Base-by-base conservation (phyloP, 2,329 filamentous ascomycete species). In the Colletotrichum limetticola region DNA sequence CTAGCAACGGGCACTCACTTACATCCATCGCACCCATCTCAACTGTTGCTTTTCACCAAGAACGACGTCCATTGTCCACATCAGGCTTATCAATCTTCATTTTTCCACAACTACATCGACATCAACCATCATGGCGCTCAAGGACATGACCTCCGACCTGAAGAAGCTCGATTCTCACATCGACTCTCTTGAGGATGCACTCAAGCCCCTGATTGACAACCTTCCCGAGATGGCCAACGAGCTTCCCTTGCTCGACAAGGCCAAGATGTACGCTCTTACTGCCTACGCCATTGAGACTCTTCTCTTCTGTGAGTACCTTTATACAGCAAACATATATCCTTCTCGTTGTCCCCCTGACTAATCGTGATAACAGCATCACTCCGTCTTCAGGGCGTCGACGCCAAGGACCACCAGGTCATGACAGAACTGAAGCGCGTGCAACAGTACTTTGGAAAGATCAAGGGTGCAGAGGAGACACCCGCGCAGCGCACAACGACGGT, bases 371-470 rank as follows among this genome's bases (percentile, higher is more conserved):
- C 68, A 92, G 94, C 93, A 65, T 92, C 93, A 74, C 86, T 99
- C 26, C 91, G 92, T 74, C 88, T 98, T 9, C 92, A 95, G 76
- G 95, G 93, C 70, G 88, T 92, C 35, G 90, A 98, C 79, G 92
- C 94, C n/a, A 95, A 93, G 81, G 88, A 93, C 65, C 96, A 98
- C 80, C 89, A 94, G 32, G 91, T 99, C 72, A 97, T 95, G 83
- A 89, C 89, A 72, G 97, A 99, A 85, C 89, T 99, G 75, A 92
- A 91, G 71, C 91, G 97, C 69, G 92, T 98, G 66, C 95, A 92
- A 82, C 93, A 95, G 80, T 98, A 98, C 82, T 97, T 98, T 83
- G 91, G 90, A 72, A 99, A 98, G 85, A 96, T 98, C 81, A 94
- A 97, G 79, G 86, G 87, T 16, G 89, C 91, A 3, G 95, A 98